Conservation (phyloP, 345 rosid species). For the Theobroma cacao region DNA sequence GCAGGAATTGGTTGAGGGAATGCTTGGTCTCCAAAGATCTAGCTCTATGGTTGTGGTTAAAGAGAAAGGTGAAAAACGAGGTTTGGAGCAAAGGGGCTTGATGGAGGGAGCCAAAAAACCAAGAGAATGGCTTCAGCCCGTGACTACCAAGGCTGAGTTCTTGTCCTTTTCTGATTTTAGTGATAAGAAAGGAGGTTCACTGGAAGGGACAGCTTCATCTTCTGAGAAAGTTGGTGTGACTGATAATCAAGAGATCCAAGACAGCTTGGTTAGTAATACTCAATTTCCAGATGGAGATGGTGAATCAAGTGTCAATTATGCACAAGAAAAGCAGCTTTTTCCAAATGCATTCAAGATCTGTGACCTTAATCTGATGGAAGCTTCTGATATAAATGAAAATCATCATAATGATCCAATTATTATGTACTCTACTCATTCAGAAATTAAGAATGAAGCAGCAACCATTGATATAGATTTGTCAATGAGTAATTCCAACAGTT, state of each 20-base stretch:
- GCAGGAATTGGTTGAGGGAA: slow-evolving; percentile 36
- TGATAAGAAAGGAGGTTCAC: slow-evolving; percentile 25
- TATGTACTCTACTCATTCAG: slow-evolving; percentile 32
- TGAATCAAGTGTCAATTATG: slow-evolving; percentile 37
- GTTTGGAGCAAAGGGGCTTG: slow-evolving; percentile 44
- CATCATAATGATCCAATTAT: slow-evolving; percentile 40
- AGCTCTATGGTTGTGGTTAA: slow-evolving; percentile 37
- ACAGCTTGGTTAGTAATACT: slow-evolving; percentile 28
- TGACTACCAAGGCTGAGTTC: slow-evolving; percentile 33
- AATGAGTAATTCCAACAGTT: slow-evolving; percentile 56
- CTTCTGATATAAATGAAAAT: slow-evolving; percentile 55
- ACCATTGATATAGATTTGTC: slow-evolving; percentile 74
- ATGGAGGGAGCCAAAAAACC: slow-evolving; percentile 55
- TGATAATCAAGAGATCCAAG: slow-evolving; percentile 30
- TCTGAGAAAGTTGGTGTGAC: slow-evolving; percentile 24
- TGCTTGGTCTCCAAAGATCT: slow-evolving; percentile 45
- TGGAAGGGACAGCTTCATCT: slow-evolving; percentile 30
- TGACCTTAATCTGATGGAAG: slow-evolving; percentile 86
- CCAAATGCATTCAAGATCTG: slow-evolving; percentile 85
- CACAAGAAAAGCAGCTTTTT: slow-evolving; percentile 74
- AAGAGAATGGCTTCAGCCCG: slow-evolving; percentile 64
- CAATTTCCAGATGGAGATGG: slow-evolving; percentile 27
- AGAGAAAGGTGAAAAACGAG: slow-evolving; percentile 71
- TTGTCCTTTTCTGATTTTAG: slow-evolving; percentile 29
- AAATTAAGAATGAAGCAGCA: slow-evolving; percentile 43